phyloP scores from a whole-genome alignment of 1,284 basidiomycete species.

The Erythrobasidium hasegawianum region DNA sequence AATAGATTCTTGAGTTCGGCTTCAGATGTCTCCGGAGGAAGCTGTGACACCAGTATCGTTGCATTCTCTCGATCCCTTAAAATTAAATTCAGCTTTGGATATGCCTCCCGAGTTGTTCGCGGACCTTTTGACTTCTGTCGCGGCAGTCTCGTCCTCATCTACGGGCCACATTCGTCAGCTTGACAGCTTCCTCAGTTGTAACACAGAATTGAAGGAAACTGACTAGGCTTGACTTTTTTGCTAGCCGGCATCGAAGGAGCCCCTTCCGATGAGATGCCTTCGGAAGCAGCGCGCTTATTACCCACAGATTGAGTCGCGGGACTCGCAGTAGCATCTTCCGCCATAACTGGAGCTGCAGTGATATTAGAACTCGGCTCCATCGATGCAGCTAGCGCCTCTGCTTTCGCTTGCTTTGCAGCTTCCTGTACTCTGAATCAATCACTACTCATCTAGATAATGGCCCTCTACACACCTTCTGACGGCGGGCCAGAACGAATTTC shows the following conservation, averaged over 20 bases:
- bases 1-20: constrained; percentile 70
- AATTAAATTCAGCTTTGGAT: too few relatives aligned
- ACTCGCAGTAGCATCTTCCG: too few relatives aligned
- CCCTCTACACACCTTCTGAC: constrained; percentile 59
- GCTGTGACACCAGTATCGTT: constrained; percentile 78
- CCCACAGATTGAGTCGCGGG: too few relatives aligned
- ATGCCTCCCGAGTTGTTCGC: too few relatives aligned
- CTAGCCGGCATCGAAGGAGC: neutral
- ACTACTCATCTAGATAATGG: too few relatives aligned
- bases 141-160: neutral
- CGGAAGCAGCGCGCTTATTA: too few relatives aligned
- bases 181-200: too few relatives aligned
- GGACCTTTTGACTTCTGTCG: neutral
- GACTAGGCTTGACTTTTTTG: neutral
- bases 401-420: constrained; percentile 19
- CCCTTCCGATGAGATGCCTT: too few relatives aligned
- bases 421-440: constrained; percentile 59
- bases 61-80: constrained; percentile 89
- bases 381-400: constrained; percentile 56
- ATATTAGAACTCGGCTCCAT: constrained; percentile 34
- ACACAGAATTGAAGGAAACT: too few relatives aligned
- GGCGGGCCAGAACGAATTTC: constrained; percentile 63
- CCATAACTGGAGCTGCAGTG: neutral
- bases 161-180: neutral
- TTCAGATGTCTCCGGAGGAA: constrained; percentile 61